Percentiles rank a stretch among this genome's conserved stretches.
Evolutionary conservation across 179 eudicot species (phyloP).

Genomic region (Beta corolliflora): DNA sequence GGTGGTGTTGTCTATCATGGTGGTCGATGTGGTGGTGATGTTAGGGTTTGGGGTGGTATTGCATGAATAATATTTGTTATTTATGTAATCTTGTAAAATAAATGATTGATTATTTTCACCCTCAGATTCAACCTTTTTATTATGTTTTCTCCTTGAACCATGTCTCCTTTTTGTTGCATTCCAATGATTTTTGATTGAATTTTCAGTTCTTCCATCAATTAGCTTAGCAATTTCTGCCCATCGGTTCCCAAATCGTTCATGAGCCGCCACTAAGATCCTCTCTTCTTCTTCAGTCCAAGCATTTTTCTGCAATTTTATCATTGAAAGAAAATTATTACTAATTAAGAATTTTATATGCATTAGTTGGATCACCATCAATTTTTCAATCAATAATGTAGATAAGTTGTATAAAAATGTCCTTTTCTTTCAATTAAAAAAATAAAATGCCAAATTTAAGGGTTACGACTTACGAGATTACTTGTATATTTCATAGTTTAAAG

Average conservation of each 20-base stretch:
- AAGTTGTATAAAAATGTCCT: too few species aligned
- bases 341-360: too few species aligned
- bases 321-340: background rate
- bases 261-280: constrained; percentile 52
- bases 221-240: constrained; percentile 76
- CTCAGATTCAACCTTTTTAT: constrained; percentile 20
- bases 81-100: constrained; percentile 57
- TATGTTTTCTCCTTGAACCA: constrained; percentile 42
- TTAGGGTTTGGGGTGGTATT: constrained; percentile 6
- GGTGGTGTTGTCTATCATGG: background rate
- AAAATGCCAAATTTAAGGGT: too few species aligned
- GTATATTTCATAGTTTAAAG: too few species aligned
- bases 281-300: constrained; percentile 80
- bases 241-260: constrained; percentile 51
- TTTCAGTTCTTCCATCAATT: constrained; percentile 73
- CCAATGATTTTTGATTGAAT: constrained; percentile 81
- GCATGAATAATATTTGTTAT: constrained; percentile 15
- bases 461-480: too few species aligned
- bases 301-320: constrained; percentile 49
- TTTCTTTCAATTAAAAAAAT: too few species aligned
- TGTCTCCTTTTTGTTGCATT: constrained; percentile 69
- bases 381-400: too few species aligned
- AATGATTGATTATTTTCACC: constrained; percentile 32
- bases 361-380: too few species aligned
- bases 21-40: background rate